Evolutionary conservation across 768 basidiomycete species (phyloP).

Genomic region (Mycena latifolia): DNA sequence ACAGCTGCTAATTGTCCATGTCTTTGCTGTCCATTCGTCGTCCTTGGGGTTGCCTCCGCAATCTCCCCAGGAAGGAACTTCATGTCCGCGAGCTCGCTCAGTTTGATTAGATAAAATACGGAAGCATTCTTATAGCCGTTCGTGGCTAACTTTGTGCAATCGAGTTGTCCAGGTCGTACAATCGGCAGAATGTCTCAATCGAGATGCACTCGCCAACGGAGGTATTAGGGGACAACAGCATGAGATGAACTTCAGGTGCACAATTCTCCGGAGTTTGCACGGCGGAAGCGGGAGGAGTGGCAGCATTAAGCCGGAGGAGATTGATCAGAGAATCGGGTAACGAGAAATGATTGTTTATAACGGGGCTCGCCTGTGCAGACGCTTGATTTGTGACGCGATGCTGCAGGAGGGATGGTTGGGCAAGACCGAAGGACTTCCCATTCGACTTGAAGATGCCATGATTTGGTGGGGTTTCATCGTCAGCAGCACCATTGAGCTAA

Average conservation of each 20-base stretch:
- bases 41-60: too few species aligned
- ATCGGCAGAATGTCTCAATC: not conserved
- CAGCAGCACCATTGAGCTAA: not conserved
- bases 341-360: too few species aligned
- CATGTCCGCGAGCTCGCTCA: not conserved
- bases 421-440: too few species aligned
- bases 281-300: not conserved
- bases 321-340: too few species aligned
- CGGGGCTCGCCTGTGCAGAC: too few species aligned
- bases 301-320: too few species aligned
- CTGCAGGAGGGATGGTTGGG: too few species aligned
- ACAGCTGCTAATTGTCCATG: too few species aligned
- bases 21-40: too few species aligned
- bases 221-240: not conserved
- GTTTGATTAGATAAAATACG: not conserved
- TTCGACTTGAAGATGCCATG: not conserved
- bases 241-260: not conserved
- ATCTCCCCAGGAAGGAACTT: constrained; percentile 11
- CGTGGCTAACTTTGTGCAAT: not conserved
- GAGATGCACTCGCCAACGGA: not conserved
- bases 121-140: constrained; percentile 9
- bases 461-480: constrained; percentile 1
- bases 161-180: not conserved
- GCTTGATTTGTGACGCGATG: too few species aligned
- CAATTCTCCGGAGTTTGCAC: too few species aligned